Percentiles rank a stretch among this genome's conserved stretches.
phyloP scores from a whole-genome alignment of 2,329 filamentous ascomycete species.

The Colletotrichum destructivum region DNA sequence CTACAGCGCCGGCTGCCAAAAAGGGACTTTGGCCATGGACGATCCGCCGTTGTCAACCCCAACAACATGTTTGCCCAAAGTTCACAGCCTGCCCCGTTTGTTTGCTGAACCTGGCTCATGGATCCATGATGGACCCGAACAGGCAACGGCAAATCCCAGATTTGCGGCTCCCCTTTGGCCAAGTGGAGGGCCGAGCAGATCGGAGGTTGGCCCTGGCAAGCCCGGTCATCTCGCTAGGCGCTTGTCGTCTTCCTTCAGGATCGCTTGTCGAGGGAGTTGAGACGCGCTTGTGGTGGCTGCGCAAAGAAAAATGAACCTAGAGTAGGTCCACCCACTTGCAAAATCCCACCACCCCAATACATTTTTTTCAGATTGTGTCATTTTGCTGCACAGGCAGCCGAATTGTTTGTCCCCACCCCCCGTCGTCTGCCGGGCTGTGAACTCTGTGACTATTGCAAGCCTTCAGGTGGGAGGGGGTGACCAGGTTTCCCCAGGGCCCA shows the following conservation, averaged over 20 bases:
- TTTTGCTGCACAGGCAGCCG: conserved; percentile 20
- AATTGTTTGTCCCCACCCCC: background rate
- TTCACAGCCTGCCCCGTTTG: conserved; percentile 8
- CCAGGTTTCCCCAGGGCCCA: background rate
- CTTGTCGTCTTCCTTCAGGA: conserved; percentile 41
- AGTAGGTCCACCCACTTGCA: conserved; percentile 27
- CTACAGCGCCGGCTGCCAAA: conserved; percentile 16
- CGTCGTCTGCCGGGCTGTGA: background rate
- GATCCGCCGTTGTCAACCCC: conserved; percentile 17
- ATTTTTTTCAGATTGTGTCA: conserved; percentile 26
- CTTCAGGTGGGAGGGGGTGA: background rate
- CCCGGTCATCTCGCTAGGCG: conserved; percentile 40
- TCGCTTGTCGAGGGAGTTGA: conserved; percentile 24
- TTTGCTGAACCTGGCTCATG: conserved; percentile 17
- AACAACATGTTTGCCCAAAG: background rate
- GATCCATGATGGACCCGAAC: conserved; percentile 7
- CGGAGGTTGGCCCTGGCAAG: conserved; percentile 22
- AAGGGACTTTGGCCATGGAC: conserved; percentile 3
- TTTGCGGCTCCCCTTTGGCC: conserved; percentile 24
- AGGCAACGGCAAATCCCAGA: conserved; percentile 23
- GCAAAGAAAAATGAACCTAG: conserved; percentile 34
- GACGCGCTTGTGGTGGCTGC: conserved; percentile 43
- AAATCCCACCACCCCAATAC: conserved; percentile 2
- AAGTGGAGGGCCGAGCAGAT: conserved; percentile 32
- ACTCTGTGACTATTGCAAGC: background rate